Evolutionary conservation across 805 yeast species (phyloP), one percentile per base, ranked within the genome.

Genomic region (Grigorovia transvaalensis): DNA sequence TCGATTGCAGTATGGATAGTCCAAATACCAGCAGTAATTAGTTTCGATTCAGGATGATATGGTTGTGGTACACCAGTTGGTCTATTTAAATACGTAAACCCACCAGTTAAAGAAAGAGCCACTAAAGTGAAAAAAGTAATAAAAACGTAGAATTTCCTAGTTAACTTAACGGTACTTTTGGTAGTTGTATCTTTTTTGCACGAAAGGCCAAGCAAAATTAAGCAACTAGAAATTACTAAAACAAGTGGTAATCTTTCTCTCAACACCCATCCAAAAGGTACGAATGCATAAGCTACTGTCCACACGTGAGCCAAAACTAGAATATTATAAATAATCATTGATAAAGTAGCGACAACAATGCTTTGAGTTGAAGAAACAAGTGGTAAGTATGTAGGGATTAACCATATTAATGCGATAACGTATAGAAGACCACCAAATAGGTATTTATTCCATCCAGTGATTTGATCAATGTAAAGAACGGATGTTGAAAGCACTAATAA

Each of bases 201-300:
- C 12, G 45, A 44, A 1, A 82, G 71, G 15, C 91, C 91, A 7
- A 74, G 54, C 1, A 78, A 74, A 27, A 88, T 69, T 46, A 76
- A 63, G 0, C 67, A 56, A 46, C 82, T 79, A 15, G 93, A 80
- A 9, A 71, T 55, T 6, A 76, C 76, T 45, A 89, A 67, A 2
- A 93, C 78, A 46, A 85, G 67, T 66, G 88, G 96, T 1, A 93
- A 84, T 66, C 96, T 79, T 68, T 93, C 99, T 63, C 99, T 79
- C 49, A 93, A 73, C 20, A 85, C 54, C 64, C 84, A 83, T 9
- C 99, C 99, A 54, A 88, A 90, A 11, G 99, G 99, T 47, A 93
- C 99, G 71, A 93, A 93, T 0, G 99, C 98, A 68, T 93, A 93
- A 0, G 99, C 99, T 46, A 93, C 98, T 45, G 85, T 84, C 98